Percentiles rank a stretch among this genome's conserved stretches.
These are phyloP conservation scores for Ophiocytium majus DNA, from an alignment of 352 stramenopile species.

Conservation along the genomic window DNA sequence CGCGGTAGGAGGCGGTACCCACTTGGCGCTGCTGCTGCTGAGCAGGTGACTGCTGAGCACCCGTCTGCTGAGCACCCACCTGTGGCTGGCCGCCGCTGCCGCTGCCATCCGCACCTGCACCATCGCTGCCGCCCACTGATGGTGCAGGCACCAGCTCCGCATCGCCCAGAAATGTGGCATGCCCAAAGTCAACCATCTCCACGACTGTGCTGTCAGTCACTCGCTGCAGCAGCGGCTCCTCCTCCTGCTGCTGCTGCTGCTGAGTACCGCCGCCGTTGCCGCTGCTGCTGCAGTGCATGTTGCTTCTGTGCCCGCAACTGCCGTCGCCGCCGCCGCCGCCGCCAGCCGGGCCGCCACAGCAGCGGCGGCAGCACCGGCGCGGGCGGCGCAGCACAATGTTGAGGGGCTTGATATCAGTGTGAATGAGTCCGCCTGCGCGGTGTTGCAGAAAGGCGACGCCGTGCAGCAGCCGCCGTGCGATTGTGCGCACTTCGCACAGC, in stretches of 20 bases:
- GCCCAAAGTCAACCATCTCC: not conserved
- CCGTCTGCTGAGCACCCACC: not conserved
- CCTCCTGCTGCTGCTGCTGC: not conserved
- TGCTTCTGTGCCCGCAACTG: too few species aligned
- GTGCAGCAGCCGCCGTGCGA: not conserved
- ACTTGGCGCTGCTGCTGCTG: too few species aligned
- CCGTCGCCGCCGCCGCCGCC: too few species aligned
- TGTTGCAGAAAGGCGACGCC: conserved; percentile 4
- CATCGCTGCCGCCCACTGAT: too few species aligned
- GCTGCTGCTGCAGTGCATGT: too few species aligned
- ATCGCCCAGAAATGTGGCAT: not conserved
- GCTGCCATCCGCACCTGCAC: too few species aligned
- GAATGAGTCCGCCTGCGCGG: not conserved
- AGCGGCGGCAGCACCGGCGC: not conserved
- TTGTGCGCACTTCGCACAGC: not conserved
- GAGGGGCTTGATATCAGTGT: conserved; percentile 12
- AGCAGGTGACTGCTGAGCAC: too few species aligned
- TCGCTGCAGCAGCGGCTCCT: not conserved
- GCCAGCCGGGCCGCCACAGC: too few species aligned
- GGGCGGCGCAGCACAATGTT: not conserved
- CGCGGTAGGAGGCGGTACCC: not conserved
- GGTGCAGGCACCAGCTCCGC: not conserved
- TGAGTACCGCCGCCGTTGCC: too few species aligned
- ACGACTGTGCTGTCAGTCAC: not conserved
- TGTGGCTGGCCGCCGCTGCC: not conserved